These are phyloP conservation scores for Yamadazyma laniorum DNA, from an alignment of 805 yeast genomes.

Conservation along the genomic window DNA sequence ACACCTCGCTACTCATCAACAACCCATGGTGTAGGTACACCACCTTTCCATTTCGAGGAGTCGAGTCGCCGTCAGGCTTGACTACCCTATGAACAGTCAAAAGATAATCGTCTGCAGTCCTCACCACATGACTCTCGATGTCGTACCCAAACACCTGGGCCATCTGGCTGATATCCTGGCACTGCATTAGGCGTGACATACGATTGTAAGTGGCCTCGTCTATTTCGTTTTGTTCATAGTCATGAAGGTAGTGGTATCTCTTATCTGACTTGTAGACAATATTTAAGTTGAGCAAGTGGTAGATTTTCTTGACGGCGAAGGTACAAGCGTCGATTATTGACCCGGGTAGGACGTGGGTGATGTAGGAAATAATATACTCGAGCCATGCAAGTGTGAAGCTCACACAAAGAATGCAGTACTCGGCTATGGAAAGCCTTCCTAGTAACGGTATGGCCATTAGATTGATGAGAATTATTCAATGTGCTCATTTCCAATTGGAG, in stretches of 20 bases:
- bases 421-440: conserved; percentile 46
- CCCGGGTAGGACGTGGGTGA: conserved; percentile 47
- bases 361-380: conserved; percentile 45
- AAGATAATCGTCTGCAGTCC: conserved; percentile 74
- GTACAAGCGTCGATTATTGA: conserved; percentile 38
- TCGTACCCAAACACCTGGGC: conserved; percentile 66
- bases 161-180: conserved; percentile 60
- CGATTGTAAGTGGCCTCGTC: conserved; percentile 22
- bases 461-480: too few species aligned
- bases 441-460: conserved; percentile 43
- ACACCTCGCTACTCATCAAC: conserved; percentile 79
- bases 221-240: conserved; percentile 13
- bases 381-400: conserved; percentile 49
- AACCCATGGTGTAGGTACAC: conserved; percentile 91
- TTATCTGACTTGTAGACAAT: conserved; percentile 9
- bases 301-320: conserved; percentile 23
- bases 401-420: conserved; percentile 47
- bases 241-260: conserved; percentile 24
- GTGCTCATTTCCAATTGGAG: too few species aligned
- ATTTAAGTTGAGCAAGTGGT: conserved; percentile 14
- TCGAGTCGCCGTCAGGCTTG: conserved; percentile 21
- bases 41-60: conserved; percentile 33
- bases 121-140: conserved; percentile 73
- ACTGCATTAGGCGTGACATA: conserved; percentile 42
- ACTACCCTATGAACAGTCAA: conserved; percentile 70